phyloP scores from a whole-genome alignment of 1,284 basidiomycete genomes.

The Austroboletus niveus region DNA sequence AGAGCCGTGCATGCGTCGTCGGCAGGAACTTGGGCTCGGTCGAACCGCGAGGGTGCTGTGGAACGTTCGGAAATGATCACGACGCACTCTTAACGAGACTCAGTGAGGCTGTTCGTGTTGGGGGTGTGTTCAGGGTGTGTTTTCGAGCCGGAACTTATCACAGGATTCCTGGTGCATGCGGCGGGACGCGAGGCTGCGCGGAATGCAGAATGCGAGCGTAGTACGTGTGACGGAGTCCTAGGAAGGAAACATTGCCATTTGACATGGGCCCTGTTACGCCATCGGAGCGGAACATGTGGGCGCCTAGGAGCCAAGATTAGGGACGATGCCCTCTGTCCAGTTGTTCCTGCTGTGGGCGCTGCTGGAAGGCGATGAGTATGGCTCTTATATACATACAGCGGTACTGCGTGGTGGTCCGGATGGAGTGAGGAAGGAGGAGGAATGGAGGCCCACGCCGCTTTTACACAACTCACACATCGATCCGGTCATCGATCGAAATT shows the following conservation, averaged over 20 bases:
- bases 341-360: slow-evolving; percentile 13
- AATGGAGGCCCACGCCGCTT: slow-evolving; percentile 16
- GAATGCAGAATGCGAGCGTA: slow-evolving; percentile 7
- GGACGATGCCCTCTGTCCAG: slow-evolving; percentile 11
- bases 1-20: slow-evolving; percentile 2
- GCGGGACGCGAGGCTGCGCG: slow-evolving; percentile 22
- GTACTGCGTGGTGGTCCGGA: neutral
- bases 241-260: slow-evolving; percentile 15
- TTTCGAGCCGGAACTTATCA: slow-evolving; percentile 29
- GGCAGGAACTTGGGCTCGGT: slow-evolving; percentile 9
- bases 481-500: slow-evolving; percentile 17
- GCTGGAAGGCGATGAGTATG: slow-evolving; percentile 20
- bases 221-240: slow-evolving; percentile 9
- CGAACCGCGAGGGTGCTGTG: slow-evolving; percentile 6
- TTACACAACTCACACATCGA: slow-evolving; percentile 22
- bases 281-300: slow-evolving; percentile 26
- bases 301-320: neutral
- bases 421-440: neutral
- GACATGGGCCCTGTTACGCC: slow-evolving; percentile 6
- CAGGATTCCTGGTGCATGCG: neutral
- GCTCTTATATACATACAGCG: slow-evolving; percentile 15
- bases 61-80: slow-evolving; percentile 22
- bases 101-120: slow-evolving; percentile 9
- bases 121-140: slow-evolving; percentile 22
- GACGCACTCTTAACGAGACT: neutral